A percentile compares a stretch with the other conserved stretches of the same genome.
These are phyloP conservation scores for Bidens hawaiensis DNA, from an alignment of 140 eudicot genomes.

Conservation along the genomic window DNA sequence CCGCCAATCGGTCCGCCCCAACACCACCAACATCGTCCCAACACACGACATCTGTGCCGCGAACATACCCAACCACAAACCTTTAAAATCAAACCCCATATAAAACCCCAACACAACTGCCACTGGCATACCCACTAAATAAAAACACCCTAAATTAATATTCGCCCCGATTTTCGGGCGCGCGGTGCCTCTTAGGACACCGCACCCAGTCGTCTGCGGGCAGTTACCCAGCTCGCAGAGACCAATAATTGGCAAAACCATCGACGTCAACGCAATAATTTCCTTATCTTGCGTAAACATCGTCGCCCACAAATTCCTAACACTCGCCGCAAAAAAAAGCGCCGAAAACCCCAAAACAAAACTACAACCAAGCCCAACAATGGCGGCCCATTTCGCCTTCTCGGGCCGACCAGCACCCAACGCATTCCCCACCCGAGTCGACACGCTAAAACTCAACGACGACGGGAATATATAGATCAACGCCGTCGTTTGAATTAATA, in stretches of 20 bases:
- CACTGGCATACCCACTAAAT: constrained; percentile 90
- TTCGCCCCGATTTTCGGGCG: constrained; percentile 86
- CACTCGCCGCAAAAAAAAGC: constrained; percentile 50
- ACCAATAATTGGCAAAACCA: constrained; percentile 87
- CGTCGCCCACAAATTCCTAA: constrained; percentile 69
- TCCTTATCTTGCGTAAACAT: constrained; percentile 75
- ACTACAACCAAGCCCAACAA: constrained; percentile 58
- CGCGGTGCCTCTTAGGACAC: constrained; percentile 89
- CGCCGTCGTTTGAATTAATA: constrained; percentile 83
- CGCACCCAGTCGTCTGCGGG: constrained; percentile 96
- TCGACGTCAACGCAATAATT: constrained; percentile 54
- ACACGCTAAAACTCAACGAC: constrained; percentile 74
- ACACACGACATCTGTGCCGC: constrained; percentile 84
- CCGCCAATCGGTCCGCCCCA: constrained; percentile 77
- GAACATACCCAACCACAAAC: constrained; percentile 86
- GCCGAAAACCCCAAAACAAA: constrained; percentile 61
- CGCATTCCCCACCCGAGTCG: constrained; percentile 86
- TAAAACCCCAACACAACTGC: constrained; percentile 70
- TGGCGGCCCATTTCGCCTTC: constrained; percentile 68
- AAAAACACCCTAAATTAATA: constrained; percentile 83
- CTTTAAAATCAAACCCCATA: constrained; percentile 56
- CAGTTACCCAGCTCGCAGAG: constrained; percentile 95
- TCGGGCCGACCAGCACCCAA: constrained; percentile 69
- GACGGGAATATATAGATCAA: constrained; percentile 87
- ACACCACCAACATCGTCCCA: constrained; percentile 67